A percentile compares a stretch with the other conserved stretches of the same genome.
Evolutionary conservation across 1,139 yeast species (phyloP).

Genomic region (Waltiozyma sp.): DNA sequence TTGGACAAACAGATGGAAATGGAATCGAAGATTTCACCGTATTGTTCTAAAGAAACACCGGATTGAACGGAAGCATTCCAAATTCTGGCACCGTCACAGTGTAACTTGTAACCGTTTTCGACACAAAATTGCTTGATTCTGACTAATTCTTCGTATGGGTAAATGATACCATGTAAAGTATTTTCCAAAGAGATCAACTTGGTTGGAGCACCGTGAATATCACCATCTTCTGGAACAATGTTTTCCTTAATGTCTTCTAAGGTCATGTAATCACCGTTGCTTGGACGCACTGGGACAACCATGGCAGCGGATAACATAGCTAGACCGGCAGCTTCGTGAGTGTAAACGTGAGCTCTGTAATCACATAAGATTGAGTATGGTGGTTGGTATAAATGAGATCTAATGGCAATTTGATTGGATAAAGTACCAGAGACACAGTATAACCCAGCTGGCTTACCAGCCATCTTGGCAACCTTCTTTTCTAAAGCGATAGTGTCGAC

Average conservation of each 20-base stretch:
- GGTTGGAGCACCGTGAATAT: slow-evolving; percentile 85
- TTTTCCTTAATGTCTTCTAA: slow-evolving; percentile 62
- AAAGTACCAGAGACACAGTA: slow-evolving; percentile 86
- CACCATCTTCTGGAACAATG: slow-evolving; percentile 67
- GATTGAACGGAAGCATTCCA: slow-evolving; percentile 84
- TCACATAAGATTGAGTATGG: slow-evolving; percentile 83
- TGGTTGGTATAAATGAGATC: slow-evolving; percentile 73
- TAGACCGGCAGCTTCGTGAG: slow-evolving; percentile 84
- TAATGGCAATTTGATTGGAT: slow-evolving; percentile 78
- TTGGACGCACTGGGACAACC: slow-evolving; percentile 76
- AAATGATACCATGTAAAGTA: slow-evolving; percentile 73
- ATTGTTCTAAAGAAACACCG: slow-evolving; percentile 57
- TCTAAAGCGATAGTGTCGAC: slow-evolving; percentile 57
- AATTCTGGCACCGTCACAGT: slow-evolving; percentile 91
- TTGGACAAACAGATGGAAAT: slow-evolving; percentile 85
- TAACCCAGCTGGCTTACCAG: slow-evolving; percentile 78
- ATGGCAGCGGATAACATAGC: slow-evolving; percentile 86
- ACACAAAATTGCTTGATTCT: slow-evolving; percentile 66
- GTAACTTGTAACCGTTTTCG: slow-evolving; percentile 53
- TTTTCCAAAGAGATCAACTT: slow-evolving; percentile 77
- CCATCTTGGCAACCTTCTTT: slow-evolving; percentile 47
- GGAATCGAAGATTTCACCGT: slow-evolving; percentile 73
- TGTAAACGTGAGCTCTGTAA: slow-evolving; percentile 71
- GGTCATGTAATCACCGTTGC: slow-evolving; percentile 66
- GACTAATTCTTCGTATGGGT: slow-evolving; percentile 72